These are phyloP conservation scores for Monosporascus cannonballus DNA, from an alignment of 2,329 filamentous ascomycete genomes.

Conservation along the genomic window DNA sequence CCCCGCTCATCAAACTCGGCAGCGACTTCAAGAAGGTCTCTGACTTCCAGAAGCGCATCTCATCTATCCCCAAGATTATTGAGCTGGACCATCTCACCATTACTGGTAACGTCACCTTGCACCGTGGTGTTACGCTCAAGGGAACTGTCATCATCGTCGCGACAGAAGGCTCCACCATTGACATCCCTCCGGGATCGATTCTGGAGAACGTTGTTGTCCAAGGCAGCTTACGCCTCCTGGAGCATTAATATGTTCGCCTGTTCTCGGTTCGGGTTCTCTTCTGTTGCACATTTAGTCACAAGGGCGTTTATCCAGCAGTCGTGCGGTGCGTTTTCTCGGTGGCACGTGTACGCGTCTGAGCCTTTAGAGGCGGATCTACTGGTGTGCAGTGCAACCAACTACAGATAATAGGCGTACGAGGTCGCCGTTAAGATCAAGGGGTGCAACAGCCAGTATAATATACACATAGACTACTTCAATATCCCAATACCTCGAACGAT, in stretches of 20 bases:
- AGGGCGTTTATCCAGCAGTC: not conserved
- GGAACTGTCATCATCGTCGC: constrained; percentile 98
- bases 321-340: not conserved
- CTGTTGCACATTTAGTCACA: not conserved
- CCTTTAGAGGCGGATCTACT: not conserved
- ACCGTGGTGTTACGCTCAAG: constrained; percentile 92
- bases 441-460: not conserved
- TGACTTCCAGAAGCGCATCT: constrained; percentile 84
- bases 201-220: constrained; percentile 99
- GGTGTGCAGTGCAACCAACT: not conserved
- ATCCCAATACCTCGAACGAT: too few relatives aligned
- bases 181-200: constrained; percentile 92
- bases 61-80: constrained; percentile 83
- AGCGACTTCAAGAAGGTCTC: constrained; percentile 99
- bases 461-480: not conserved
- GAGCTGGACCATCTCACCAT: constrained; percentile 95
- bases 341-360: not conserved
- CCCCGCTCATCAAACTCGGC: constrained; percentile 97
- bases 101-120: constrained; percentile 93
- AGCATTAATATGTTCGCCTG: constrained; percentile 44
- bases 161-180: constrained; percentile 95
- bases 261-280: constrained; percentile 1
- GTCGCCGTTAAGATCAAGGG: not conserved
- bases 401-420: not conserved
- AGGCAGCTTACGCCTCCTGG: constrained; percentile 75